Base-by-base conservation (phyloP, 495 filamentous ascomycete species). In the Margaritispora aquatica region DNA sequence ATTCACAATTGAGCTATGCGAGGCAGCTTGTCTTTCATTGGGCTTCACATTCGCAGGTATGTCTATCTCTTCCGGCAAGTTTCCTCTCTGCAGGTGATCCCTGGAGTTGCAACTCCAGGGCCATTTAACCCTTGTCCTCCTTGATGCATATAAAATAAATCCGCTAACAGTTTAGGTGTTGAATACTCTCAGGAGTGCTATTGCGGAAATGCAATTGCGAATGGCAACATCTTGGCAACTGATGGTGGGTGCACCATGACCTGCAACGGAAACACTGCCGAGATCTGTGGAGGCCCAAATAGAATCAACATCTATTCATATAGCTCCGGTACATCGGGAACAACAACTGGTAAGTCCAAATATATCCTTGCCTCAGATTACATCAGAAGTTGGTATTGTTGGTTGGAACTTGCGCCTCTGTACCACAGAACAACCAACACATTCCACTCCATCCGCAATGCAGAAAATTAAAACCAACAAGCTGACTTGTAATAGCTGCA, bases 181-280 rank as follows among this genome's bases (percentile, higher is more conserved):
- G 71, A 75, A 51, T 73, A 70, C 47, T 52, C 56, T 1, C 55
- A 62, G n/a, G 72, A 74, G 52, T 74, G 72, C 55, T 74, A 63
- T 53, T 66, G 63, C 49, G 63, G 57, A 26, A 56, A 63, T 29
- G 48, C 55, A 1, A 7, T 61, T 19, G 23, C 31, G 21, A 38
- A 86, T 58, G 86, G 84, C 68, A 75, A 75, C 62, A 69, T 81
- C 38, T 57, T 66, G 26, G 87, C 84, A 62, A 67, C 75, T 9
- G 84, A 83, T 36, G 77, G 84, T 11, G 63, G 60, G 7, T 75
- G 70, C 50, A 66, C 47, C 27, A 75, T 70, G 61, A 46, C 60
- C 8, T 78, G 75, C 49, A 62, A 62, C 41, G 75, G 75, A 26
- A 71, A 77, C 55, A 17, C 54, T 8, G 66, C 61, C 3, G 64